Base-by-base conservation (phyloP, 2,329 filamentous ascomycete genomes). In the Myriosclerotinia scirpicola region DNA sequence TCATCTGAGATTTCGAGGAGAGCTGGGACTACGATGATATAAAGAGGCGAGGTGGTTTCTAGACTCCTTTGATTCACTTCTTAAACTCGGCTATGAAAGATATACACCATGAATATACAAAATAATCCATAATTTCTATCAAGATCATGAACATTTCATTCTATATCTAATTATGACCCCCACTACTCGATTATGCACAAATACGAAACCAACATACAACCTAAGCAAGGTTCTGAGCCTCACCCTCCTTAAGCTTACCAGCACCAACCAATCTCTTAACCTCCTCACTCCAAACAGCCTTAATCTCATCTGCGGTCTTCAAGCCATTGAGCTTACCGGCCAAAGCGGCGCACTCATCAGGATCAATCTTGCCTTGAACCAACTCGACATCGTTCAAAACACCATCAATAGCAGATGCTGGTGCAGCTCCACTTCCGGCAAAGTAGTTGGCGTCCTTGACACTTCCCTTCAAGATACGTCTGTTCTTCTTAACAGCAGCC, bases 401-500 rank as follows among this genome's bases (percentile, higher is more conserved):
- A 42, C 84, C 81, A 76, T 98, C 93, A 72, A 99, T 92, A 77
- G 92, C 87, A 14, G 86, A 81, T 17, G 91, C 83, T n/a, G 90
- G 85, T 36, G 89, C 82, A 68, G 93, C 90, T 65, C 88, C 90
- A 54, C 85, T 81, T 26, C 82, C 82, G 67, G 83, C 84, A 79
- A 99, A 97, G 87, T 99, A 99, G 85, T 97, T 97, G 75, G 91
- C 93, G 73, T 99, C 95, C 85, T 99, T 99, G 80, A 94, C 91
- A 71, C 91, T 93, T 69, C 87, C 89, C 80, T 96, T 93, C 74
- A 99, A 88, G 58, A 98, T 90, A 84, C 95, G 92, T 87, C 97
- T 97, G 87, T 99, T 99, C 91, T 99, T 99, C 90, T 99, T 99
- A 75, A 95, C 90, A 17, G 95, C 95, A 77, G 93, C 97, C 88